These are phyloP conservation scores for Yamadazyma sp. DNA, from an alignment of 805 yeast species.

Conservation along the genomic window DNA sequence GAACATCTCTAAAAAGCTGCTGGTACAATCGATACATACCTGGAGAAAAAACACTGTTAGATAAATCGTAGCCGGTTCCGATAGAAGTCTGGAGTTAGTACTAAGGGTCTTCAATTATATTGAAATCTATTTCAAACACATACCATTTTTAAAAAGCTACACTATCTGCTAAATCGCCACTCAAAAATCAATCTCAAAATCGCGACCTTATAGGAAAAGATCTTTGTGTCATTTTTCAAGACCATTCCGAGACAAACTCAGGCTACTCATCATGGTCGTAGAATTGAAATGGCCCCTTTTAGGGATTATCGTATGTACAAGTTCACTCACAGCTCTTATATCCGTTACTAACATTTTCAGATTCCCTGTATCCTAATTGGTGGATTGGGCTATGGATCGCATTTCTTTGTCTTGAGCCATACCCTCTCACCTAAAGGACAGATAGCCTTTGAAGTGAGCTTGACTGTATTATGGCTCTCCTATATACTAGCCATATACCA, in stretches of 20 bases:
- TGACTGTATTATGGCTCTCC: conserved; percentile 68
- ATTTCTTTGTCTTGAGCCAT: conserved; percentile 51
- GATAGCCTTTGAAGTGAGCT: conserved; percentile 44
- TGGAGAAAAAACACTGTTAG: conserved; percentile 92
- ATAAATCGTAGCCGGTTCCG: conserved; percentile 98
- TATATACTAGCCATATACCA: conserved; percentile 66
- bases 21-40: too few species aligned
- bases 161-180: conserved; percentile 7
- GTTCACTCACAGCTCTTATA: neutral
- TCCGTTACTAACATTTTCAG: conserved; percentile 26
- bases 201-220: too few species aligned
- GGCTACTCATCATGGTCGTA: conserved; percentile 3
- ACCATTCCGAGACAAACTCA: neutral
- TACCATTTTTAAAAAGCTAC: conserved; percentile 10
- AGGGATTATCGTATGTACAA: conserved; percentile 40
- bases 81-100: conserved; percentile 66
- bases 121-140: conserved; percentile 5
- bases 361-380: conserved; percentile 66
- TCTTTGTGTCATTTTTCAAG: conserved; percentile 8
- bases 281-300: conserved; percentile 49
- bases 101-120: too few species aligned
- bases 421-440: conserved; percentile 42
- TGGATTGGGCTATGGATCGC: conserved; percentile 61
- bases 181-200: neutral
- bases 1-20: too few species aligned